Base-by-base conservation (phyloP, 1,284 basidiomycete genomes). In the Mycena sp. region DNA sequence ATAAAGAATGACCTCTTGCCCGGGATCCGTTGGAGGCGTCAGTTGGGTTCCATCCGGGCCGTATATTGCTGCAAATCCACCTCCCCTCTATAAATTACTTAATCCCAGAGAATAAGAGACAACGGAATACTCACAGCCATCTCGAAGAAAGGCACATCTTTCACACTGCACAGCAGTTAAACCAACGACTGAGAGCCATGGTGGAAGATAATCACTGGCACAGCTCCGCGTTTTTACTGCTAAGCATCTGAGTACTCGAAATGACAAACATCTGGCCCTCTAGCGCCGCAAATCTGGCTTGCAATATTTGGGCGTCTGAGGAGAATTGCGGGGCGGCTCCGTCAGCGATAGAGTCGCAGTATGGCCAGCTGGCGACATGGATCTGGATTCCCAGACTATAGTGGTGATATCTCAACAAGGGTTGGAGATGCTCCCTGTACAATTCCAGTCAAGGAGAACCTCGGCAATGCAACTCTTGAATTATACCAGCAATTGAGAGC, bases 261-360 rank as follows among this genome's bases (percentile, higher is more conserved):
- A 70, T 64, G 6, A 67, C 69, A 32, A 68, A 68, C 56, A 63
- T 68, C 30, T 68, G 69, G 7, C 69, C 69, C 41, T 70, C 69
- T 44, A 70, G 25, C 4, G 67, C 67, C 4, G 58, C 48, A 19
- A 67, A 63, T 43, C 59, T 61, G 9, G 62, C 25, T 28, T 58
- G 51, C 11, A 66, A 25, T 10, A 53, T 58, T 21, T 70, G 67
- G 14, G 58, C 46, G 17, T 70, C 69, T 2, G 61, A 58, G 19
- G 64, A 62, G 49, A 65, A 65, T 14, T 55, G 53, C 23, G 49
- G 28, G 3, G 59, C 48, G 25, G 65, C 56, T 12, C 67, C 67
- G 14, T 61, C 37, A 17, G 57, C 57, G 14, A 54, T 25, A 16
- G 44, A 38, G 40, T 63, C 44, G 26, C 44, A 61, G 30, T 60